Conservation (phyloP, 306 rosid species). For the Castanopsis chinensis region DNA sequence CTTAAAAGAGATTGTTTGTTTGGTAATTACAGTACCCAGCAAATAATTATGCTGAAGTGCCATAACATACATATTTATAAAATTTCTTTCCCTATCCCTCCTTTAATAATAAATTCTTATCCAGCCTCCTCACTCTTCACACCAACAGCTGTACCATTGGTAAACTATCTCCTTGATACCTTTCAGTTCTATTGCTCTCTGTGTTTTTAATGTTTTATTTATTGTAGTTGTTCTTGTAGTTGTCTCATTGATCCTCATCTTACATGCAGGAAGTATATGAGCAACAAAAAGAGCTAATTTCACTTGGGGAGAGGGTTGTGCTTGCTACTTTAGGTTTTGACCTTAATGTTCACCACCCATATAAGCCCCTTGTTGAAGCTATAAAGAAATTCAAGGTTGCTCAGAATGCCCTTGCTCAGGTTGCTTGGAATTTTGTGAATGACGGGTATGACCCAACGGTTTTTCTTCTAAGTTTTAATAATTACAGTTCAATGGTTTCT, state of each 20-base stretch:
- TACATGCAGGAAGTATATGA: conserved; percentile 88
- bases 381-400: conserved; percentile 98
- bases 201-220: neutral
- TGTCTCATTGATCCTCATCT: conserved; percentile 2
- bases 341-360: conserved; percentile 90
- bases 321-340: conserved; percentile 97
- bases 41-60: neutral
- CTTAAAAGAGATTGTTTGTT: neutral
- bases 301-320: conserved; percentile 92
- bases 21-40: neutral
- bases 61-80: too few relatives aligned
- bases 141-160: neutral
- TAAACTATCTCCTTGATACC: neutral
- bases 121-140: neutral
- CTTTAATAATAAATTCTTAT: neutral
- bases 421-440: conserved; percentile 98
- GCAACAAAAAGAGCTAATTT: conserved; percentile 85
- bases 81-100: neutral
- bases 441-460: conserved; percentile 80
- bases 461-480: conserved; percentile 43
- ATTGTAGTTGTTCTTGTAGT: neutral
- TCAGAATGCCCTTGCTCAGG: conserved; percentile 98
- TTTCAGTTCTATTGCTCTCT: neutral
- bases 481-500: neutral
- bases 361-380: conserved; percentile 98